Evolutionary conservation across 2,329 filamentous ascomycete genomes (phyloP).

Genomic region (Fusarium concolor): DNA sequence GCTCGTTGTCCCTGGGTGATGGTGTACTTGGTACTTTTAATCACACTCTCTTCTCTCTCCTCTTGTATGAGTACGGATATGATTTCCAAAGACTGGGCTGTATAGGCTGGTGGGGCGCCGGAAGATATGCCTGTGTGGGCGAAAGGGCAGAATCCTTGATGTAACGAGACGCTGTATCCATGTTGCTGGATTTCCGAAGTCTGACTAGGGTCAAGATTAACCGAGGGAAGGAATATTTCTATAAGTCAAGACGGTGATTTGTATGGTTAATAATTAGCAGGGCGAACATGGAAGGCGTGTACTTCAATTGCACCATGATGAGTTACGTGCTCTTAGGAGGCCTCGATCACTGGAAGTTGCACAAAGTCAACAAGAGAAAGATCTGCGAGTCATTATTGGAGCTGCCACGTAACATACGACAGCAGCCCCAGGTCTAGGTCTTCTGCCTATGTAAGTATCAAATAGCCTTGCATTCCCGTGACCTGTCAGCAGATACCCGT

Average conservation of each 20-base stretch:
- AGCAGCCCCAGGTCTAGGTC: neutral
- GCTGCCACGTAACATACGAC: constrained; percentile 17
- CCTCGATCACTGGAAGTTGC: too few species aligned
- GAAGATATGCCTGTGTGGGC: constrained; percentile 24
- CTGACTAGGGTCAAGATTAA: neutral
- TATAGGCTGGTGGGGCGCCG: constrained; percentile 18
- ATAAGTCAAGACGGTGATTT: neutral
- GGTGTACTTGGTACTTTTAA: too few species aligned
- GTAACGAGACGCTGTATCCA: constrained; percentile 28
- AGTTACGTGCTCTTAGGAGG: too few species aligned
- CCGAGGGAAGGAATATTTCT: neutral
- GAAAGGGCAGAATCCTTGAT: constrained; percentile 18
- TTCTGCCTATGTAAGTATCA: neutral
- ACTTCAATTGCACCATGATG: too few species aligned
- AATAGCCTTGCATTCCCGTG: constrained; percentile 1
- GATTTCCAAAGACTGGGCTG: constrained; percentile 15
- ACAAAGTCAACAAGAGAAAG: neutral
- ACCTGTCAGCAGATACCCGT: constrained; percentile 4
- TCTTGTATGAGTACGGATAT: neutral
- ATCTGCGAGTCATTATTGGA: neutral
- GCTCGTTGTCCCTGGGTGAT: neutral
- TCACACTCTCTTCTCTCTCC: neutral
- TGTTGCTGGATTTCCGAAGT: constrained; percentile 29
- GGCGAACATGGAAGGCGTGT: neutral
- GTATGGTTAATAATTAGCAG: neutral